These are phyloP conservation scores for Citrus australasica DNA, from an alignment of 345 rosid species.

Conservation along the genomic window DNA sequence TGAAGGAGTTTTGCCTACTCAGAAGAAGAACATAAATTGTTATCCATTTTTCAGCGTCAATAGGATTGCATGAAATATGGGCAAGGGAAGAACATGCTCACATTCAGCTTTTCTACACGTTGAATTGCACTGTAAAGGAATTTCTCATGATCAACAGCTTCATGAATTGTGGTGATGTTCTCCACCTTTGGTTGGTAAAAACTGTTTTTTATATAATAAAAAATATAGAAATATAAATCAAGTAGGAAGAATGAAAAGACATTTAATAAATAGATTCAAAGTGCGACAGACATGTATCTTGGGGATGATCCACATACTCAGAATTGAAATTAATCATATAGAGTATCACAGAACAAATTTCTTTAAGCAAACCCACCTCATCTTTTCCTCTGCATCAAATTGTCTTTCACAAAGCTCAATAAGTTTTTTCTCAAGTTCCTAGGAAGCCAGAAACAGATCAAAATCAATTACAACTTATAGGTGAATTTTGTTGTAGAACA, in stretches of 20 bases:
- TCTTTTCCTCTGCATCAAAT: constrained; percentile 9
- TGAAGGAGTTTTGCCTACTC: constrained; percentile 4
- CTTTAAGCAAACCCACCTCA: constrained; percentile 14
- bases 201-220: constrained; percentile 7
- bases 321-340: neutral
- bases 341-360: neutral
- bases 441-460: neutral
- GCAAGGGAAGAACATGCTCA: neutral
- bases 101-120: constrained; percentile 22
- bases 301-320: neutral
- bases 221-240: too few species aligned
- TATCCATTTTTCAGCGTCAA: neutral
- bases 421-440: constrained; percentile 29
- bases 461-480: neutral
- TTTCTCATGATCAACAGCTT: constrained; percentile 9
- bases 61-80: neutral
- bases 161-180: constrained; percentile 11
- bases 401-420: constrained; percentile 8
- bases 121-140: constrained; percentile 12
- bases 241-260: neutral
- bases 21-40: neutral
- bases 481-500: neutral
- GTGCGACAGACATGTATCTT: neutral
- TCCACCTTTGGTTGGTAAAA: constrained; percentile 16
- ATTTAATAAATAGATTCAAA: neutral